These are phyloP conservation scores for Exophiala sideris DNA, from an alignment of 2,329 filamentous ascomycete genomes.

Conservation along the genomic window DNA sequence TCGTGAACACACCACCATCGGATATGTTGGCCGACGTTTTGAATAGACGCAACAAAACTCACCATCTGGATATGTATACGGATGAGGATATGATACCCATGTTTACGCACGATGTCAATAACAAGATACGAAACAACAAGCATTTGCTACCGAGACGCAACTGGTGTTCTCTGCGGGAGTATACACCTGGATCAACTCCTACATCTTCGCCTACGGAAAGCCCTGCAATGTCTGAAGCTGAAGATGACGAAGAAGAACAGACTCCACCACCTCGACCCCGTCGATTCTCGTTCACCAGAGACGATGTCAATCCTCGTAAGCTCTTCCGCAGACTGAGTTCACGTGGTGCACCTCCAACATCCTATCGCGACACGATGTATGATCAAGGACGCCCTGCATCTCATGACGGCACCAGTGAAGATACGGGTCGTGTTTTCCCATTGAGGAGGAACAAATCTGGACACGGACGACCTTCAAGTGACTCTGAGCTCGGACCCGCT, in stretches of 20 bases:
- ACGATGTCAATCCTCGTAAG: conserved; percentile 46
- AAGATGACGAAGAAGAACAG: conserved; percentile 23
- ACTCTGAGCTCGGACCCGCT: conserved; percentile 10
- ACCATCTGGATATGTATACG: conserved; percentile 66
- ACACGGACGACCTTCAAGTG: conserved; percentile 17
- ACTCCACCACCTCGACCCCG: conserved; percentile 41
- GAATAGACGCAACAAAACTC: conserved; percentile 82
- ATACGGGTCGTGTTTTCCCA: not conserved
- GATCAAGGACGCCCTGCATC: conserved; percentile 21
- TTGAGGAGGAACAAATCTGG: conserved; percentile 9
- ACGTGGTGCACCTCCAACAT: conserved; percentile 39
- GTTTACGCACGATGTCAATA: conserved; percentile 84
- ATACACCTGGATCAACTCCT: conserved; percentile 73
- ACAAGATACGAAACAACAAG: conserved; percentile 86
- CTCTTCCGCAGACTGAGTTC: conserved; percentile 49
- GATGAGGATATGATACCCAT: conserved; percentile 96
- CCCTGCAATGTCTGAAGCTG: conserved; percentile 27
- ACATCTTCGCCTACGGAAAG: conserved; percentile 61
- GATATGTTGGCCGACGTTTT: conserved; percentile 85
- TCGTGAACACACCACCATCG: conserved; percentile 86
- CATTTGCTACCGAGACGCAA: conserved; percentile 84
- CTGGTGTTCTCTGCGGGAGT: conserved; percentile 90
- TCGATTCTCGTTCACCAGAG: conserved; percentile 60
- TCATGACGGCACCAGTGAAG: conserved; percentile 20
- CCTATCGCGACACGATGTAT: conserved; percentile 36